Conservation (phyloP, 257 asterid species). For the Gardenia jasminoides region DNA sequence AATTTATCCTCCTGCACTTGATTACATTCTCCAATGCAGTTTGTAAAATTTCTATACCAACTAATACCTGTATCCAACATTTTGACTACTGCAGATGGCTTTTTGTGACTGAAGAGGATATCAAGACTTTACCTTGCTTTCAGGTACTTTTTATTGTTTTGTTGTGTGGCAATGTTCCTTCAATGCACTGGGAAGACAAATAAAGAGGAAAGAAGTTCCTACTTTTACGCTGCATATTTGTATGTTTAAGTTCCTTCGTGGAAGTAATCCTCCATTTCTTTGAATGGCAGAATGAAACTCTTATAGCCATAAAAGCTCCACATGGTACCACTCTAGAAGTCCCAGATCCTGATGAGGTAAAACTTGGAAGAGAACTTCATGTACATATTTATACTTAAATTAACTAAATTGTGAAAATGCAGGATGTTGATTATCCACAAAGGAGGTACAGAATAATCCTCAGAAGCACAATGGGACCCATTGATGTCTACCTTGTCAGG, state of each 20-base stretch:
- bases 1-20: slow-evolving; percentile 17
- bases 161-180: not conserved
- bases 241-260: not conserved
- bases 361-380: slow-evolving; percentile 20
- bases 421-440: slow-evolving; percentile 93
- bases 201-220: no score
- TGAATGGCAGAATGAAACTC: slow-evolving; percentile 73
- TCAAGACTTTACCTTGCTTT: slow-evolving; percentile 74
- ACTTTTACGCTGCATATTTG: not conserved
- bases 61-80: slow-evolving; percentile 20
- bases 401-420: slow-evolving; percentile 18
- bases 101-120: slow-evolving; percentile 90
- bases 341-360: slow-evolving; percentile 97
- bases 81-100: slow-evolving; percentile 61
- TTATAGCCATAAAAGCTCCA: slow-evolving; percentile 93
- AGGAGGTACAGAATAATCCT: slow-evolving; percentile 93
- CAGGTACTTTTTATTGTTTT: slow-evolving; percentile 49
- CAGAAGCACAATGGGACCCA: slow-evolving; percentile 95
- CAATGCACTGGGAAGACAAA: not conserved
- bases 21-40: slow-evolving; percentile 11
- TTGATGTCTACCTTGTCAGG: slow-evolving; percentile 98
- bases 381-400: slow-evolving; percentile 24
- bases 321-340: slow-evolving; percentile 97
- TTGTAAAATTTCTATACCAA: slow-evolving; percentile 9
- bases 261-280: not conserved